Conservation (phyloP, 768 basidiomycete genomes). For the Lactifluus subvellereus region DNA sequence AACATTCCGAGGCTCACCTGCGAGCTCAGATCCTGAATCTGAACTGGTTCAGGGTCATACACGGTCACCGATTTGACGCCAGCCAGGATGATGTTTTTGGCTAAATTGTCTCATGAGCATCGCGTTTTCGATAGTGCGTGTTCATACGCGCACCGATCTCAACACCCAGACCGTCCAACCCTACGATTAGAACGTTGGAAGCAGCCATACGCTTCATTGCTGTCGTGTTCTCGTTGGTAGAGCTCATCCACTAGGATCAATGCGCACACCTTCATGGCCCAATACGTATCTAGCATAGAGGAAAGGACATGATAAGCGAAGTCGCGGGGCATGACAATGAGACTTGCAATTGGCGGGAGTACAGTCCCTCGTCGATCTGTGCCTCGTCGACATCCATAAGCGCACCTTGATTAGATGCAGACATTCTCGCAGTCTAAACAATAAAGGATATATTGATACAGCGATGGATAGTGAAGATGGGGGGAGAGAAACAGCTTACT, state of each 20-base stretch:
- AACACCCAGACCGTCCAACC: conserved; percentile 86
- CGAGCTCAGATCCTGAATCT: conserved; percentile 85
- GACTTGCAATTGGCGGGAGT: conserved; percentile 87
- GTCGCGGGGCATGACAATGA: conserved; percentile 7
- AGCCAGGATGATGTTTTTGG: conserved; percentile 92
- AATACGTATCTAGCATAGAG: conserved; percentile 70
- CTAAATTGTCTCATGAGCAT: conserved; percentile 36
- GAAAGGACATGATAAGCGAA: conserved; percentile 22
- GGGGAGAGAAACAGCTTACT: background rate
- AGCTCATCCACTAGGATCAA: background rate
- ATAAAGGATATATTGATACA: conserved; percentile 5
- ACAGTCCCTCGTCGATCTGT: conserved; percentile 87
- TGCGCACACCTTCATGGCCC: conserved; percentile 80
- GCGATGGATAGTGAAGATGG: background rate
- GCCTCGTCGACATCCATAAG: conserved; percentile 85
- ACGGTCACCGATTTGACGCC: conserved; percentile 97
- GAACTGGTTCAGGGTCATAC: conserved; percentile 86
- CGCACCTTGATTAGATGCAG: conserved; percentile 34
- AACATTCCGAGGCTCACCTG: conserved; percentile 49
- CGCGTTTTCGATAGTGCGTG: background rate
- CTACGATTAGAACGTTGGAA: conserved; percentile 92
- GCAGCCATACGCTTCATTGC: conserved; percentile 99
- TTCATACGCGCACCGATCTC: conserved; percentile 67
- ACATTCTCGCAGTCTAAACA: conserved; percentile 30
- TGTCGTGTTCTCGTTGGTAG: conserved; percentile 31